These are phyloP conservation scores for Lepidium africanum DNA, from an alignment of 345 rosid species.

Conservation along the genomic window DNA sequence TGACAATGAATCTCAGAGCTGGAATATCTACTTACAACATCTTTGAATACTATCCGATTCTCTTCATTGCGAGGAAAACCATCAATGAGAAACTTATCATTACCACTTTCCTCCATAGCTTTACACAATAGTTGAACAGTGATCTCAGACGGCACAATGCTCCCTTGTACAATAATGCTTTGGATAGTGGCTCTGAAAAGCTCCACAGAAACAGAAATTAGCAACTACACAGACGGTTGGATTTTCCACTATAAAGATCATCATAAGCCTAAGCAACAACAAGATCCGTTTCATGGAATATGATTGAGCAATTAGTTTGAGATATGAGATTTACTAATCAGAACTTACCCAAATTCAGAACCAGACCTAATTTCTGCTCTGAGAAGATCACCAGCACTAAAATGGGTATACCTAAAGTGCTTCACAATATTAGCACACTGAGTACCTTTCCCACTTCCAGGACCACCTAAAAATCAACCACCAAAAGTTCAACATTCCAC, in stretches of 20 bases:
- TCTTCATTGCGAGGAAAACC: slow-evolving; percentile 89
- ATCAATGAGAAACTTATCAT: slow-evolving; percentile 66
- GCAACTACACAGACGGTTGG: neutral
- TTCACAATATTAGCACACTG: slow-evolving; percentile 62
- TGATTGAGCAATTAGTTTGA: neutral
- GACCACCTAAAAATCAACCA: slow-evolving; percentile 55
- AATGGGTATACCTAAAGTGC: slow-evolving; percentile 66
- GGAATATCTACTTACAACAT: slow-evolving; percentile 36
- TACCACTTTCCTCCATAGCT: slow-evolving; percentile 51
- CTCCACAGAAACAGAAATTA: neutral
- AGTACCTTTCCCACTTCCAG: slow-evolving; percentile 89
- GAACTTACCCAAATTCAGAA: slow-evolving; percentile 66
- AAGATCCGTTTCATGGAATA: neutral
- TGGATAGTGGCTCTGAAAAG: slow-evolving; percentile 54
- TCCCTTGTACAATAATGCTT: slow-evolving; percentile 60
- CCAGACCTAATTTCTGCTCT: slow-evolving; percentile 63
- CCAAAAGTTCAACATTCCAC: neutral
- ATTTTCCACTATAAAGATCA: neutral
- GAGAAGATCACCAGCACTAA: slow-evolving; percentile 85
- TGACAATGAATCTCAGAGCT: neutral
- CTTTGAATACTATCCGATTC: slow-evolving; percentile 63
- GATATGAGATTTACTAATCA: neutral
- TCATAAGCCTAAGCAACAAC: neutral
- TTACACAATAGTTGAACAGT: slow-evolving; percentile 72
- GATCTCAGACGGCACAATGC: slow-evolving; percentile 81